Conservation (phyloP, 768 basidiomycete genomes). For the Fibroporia radiculosa region DNA sequence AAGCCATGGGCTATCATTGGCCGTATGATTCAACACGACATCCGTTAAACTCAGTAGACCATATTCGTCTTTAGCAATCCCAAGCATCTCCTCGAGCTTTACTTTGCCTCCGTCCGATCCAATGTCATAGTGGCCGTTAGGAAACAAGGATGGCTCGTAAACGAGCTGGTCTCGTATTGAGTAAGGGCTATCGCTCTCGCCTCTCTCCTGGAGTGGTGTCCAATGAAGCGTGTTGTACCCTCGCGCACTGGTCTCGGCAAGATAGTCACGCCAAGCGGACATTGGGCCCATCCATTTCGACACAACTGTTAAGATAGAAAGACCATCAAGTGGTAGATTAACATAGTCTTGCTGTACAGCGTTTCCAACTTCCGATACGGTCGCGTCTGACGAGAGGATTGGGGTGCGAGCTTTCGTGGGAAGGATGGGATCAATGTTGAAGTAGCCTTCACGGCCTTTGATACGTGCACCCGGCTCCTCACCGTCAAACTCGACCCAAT, state of each 20-base stretch:
- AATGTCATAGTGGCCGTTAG: slow-evolving; percentile 20
- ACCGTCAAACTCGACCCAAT: slow-evolving; percentile 88
- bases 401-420: slow-evolving; percentile 62
- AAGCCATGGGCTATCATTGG: slow-evolving; percentile 90
- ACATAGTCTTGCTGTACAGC: slow-evolving; percentile 42
- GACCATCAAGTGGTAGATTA: slow-evolving; percentile 78
- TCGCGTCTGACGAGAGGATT: slow-evolving; percentile 54
- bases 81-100: slow-evolving; percentile 57
- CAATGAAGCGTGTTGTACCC: slow-evolving; percentile 99
- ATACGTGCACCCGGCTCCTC: slow-evolving; percentile 49
- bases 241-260: slow-evolving; percentile 75
- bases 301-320: slow-evolving; percentile 83
- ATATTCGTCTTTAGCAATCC: slow-evolving; percentile 71
- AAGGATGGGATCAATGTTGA: slow-evolving; percentile 92
- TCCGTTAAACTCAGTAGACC: slow-evolving; percentile 89
- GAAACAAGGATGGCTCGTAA: slow-evolving; percentile 76
- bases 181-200: slow-evolving; percentile 86
- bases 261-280: slow-evolving; percentile 67
- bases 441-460: slow-evolving; percentile 85
- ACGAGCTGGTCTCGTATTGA: slow-evolving; percentile 82
- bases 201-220: slow-evolving; percentile 89
- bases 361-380: slow-evolving; percentile 45
- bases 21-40: slow-evolving; percentile 96
- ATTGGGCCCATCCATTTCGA: slow-evolving; percentile 98
- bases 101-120: slow-evolving; percentile 45